Conservation (phyloP, 1,284 basidiomycete species). For the Austroboletus niveus region DNA sequence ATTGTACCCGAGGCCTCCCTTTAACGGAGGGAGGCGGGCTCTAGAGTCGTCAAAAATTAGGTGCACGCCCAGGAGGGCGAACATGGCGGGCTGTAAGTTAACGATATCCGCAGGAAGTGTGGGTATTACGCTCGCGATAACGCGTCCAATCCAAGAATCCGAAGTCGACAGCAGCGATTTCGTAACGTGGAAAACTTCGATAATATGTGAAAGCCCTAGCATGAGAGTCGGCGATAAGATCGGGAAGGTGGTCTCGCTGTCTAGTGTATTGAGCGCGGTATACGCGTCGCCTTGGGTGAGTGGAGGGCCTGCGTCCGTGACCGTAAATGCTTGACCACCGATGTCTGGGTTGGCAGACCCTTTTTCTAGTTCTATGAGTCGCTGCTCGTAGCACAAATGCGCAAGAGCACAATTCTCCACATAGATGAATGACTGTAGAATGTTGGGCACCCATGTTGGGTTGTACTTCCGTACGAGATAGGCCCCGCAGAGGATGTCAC, state of each 20-base stretch:
- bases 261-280: conserved; percentile 45
- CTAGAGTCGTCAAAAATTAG: conserved; percentile 70
- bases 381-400: conserved; percentile 68
- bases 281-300: conserved; percentile 62
- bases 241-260: conserved; percentile 52
- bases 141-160: conserved; percentile 29
- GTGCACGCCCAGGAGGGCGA: conserved; percentile 60
- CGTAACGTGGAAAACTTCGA: conserved; percentile 55
- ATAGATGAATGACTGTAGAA: conserved; percentile 62
- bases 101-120: conserved; percentile 51
- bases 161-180: conserved; percentile 39
- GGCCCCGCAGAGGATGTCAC: conserved; percentile 62
- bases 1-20: conserved; percentile 66
- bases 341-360: conserved; percentile 55
- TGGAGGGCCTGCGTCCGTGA: conserved; percentile 62
- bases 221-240: conserved; percentile 53
- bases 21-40: conserved; percentile 52
- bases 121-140: conserved; percentile 44
- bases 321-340: conserved; percentile 63
- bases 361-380: conserved; percentile 49
- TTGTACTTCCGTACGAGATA: conserved; percentile 59
- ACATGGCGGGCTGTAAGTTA: conserved; percentile 68
- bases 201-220: conserved; percentile 49
- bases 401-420: conserved; percentile 73
- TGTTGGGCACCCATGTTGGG: conserved; percentile 57